These are phyloP conservation scores for Pseudovirgaria hyperparasitica DNA, from an alignment of 2,329 filamentous ascomycete genomes.

Conservation along the genomic window DNA sequence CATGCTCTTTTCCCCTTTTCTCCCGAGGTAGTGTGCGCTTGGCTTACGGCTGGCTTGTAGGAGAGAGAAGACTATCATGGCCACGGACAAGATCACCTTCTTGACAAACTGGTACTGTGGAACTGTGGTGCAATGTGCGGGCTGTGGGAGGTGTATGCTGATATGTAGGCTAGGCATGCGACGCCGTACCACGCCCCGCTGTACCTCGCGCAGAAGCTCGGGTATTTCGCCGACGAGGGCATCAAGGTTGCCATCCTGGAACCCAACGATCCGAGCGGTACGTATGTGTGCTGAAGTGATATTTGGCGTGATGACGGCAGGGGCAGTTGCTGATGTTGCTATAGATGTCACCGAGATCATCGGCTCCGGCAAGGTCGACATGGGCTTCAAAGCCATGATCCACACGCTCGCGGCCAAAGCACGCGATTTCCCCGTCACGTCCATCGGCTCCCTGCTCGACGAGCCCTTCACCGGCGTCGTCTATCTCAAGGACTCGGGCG, in stretches of 20 bases:
- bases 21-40: constrained; percentile 28
- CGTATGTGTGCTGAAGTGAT: too few relatives aligned
- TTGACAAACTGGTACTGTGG: constrained; percentile 63
- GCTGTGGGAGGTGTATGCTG: constrained; percentile 5
- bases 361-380: constrained; percentile 60
- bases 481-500: constrained; percentile 61
- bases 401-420: constrained; percentile 72
- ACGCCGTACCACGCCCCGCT: constrained; percentile 70
- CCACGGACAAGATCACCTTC: constrained; percentile 76
- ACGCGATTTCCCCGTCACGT: constrained; percentile 58
- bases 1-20: constrained; percentile 54
- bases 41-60: too few relatives aligned
- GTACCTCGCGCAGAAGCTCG: constrained; percentile 64
- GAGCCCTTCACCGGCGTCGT: constrained; percentile 71
- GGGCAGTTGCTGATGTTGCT: constrained; percentile 3
- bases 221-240: constrained; percentile 62
- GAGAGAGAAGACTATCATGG: constrained; percentile 53
- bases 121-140: constrained; percentile 2
- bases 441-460: constrained; percentile 62
- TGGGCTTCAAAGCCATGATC: constrained; percentile 77
- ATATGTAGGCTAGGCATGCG: constrained; percentile 51
- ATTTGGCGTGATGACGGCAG: constrained; percentile 23
- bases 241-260: constrained; percentile 68
- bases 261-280: constrained; percentile 64
- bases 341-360: constrained; percentile 75